These are phyloP conservation scores for Zymoseptoria crescenta DNA, from an alignment of 2,329 filamentous ascomycete species.

Conservation along the genomic window DNA sequence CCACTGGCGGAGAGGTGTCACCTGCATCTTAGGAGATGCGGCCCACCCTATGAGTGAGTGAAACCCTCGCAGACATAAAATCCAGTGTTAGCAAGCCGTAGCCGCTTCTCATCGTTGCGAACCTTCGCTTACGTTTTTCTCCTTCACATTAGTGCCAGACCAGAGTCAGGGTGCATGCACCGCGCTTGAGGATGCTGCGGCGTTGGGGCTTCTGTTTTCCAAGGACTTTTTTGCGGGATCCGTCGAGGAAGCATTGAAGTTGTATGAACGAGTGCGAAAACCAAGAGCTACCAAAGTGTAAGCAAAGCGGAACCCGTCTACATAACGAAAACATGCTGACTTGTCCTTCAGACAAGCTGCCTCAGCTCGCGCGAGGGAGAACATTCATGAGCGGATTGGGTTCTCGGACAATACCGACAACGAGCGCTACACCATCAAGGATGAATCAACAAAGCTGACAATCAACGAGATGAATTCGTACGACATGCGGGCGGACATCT, in stretches of 20 bases:
- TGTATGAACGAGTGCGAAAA: conserved; percentile 32
- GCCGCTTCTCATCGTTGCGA: too few species aligned
- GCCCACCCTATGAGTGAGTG: conserved; percentile 47
- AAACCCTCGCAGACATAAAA: too few species aligned
- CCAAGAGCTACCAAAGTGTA: conserved; percentile 31
- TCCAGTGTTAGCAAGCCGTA: too few species aligned
- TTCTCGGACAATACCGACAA: conserved; percentile 55
- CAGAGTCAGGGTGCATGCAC: conserved; percentile 63
- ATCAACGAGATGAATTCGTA: conserved; percentile 63
- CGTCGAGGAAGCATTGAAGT: conserved; percentile 26
- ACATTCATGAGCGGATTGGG: conserved; percentile 38
- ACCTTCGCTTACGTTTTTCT: not conserved
- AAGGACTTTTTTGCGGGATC: conserved; percentile 35
- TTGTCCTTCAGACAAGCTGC: conserved; percentile 23
- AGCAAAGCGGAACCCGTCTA: not conserved
- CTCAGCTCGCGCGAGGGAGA: conserved; percentile 28
- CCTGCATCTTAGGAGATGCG: conserved; percentile 58
- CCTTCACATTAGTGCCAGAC: conserved; percentile 45
- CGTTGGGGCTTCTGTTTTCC: conserved; percentile 54
- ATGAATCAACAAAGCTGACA: conserved; percentile 54
- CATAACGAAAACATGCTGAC: not conserved
- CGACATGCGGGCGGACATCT: conserved; percentile 26
- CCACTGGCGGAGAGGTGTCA: conserved; percentile 45
- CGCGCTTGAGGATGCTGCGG: conserved; percentile 60
- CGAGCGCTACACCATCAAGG: conserved; percentile 53